Base-by-base conservation (phyloP, 1,284 basidiomycete species). In the Blastosporella zonata region DNA sequence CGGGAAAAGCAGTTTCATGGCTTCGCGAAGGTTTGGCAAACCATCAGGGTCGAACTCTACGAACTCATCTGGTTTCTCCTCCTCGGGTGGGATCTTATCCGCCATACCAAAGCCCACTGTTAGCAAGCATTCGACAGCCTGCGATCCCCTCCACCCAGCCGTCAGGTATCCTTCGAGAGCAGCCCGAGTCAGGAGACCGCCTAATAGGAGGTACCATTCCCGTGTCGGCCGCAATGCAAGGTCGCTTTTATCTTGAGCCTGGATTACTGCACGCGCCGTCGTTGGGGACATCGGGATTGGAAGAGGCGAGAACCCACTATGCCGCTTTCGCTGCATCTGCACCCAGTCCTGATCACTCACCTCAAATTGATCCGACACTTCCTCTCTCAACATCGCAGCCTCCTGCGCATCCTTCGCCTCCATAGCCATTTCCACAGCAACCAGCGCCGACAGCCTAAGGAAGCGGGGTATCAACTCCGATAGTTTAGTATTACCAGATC, bases 111-210 rank as follows among this genome's bases (percentile, higher is more conserved):
- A 68, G 0, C 90, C 90, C 23, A 92, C 75, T 1, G 82, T 81
- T 35, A 93, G 68, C 33, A 93, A 63, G 52, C 84, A 79, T 58
- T 89, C 83, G n/a, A 83, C 76, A 2, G 82, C 80, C 38, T 81
- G 75, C 1, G 78, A 70, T 0, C 89, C 86, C 28, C 75, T 77
- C 90, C 90, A 93, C 1, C 84, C 84, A 9, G 81, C 82, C 4
- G 81, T 82, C 37, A 92, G 70, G 61, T 91, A 93, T 0, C 90
- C 90, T 60, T 93, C 89, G 43, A 93, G 67, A 21, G 82, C 85
- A 0, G 88, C 87, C 20, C 89, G 79, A 2, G 88, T 90, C 20
- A 91, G 70, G 20, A 93, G 67, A 1, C 86, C 83, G 0, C 79
- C 80, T 7, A 92, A 72, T 6, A 93, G 73, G 63, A 84, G 75